These are phyloP conservation scores for Ophiostoma himal-ulmi DNA, from an alignment of 2,329 filamentous ascomycete species.

Conservation along the genomic window DNA sequence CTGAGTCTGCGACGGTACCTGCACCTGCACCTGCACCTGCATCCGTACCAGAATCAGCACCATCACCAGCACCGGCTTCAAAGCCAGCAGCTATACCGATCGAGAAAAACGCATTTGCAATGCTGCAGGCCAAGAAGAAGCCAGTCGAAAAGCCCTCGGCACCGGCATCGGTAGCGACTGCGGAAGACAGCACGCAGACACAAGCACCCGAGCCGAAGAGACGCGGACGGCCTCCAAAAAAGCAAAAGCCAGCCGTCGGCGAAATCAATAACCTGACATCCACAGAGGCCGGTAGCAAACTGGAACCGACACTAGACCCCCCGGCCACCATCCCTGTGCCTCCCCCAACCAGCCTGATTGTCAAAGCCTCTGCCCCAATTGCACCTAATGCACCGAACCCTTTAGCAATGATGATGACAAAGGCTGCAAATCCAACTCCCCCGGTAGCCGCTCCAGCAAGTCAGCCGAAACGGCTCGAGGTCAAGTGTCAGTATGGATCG, in stretches of 20 bases:
- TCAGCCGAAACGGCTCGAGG: conserved; percentile 13
- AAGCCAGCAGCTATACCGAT: not conserved
- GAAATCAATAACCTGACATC: not conserved
- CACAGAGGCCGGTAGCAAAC: not conserved
- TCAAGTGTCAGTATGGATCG: not conserved
- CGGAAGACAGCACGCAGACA: not conserved
- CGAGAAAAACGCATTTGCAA: conserved; percentile 15
- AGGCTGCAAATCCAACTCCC: conserved; percentile 16
- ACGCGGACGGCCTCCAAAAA: conserved; percentile 30
- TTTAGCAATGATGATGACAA: conserved; percentile 16
- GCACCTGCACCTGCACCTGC: not conserved
- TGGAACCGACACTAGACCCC: not conserved
- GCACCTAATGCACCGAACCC: conserved; percentile 41
- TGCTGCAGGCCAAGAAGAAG: conserved; percentile 21
- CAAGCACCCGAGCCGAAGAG: conserved; percentile 6
- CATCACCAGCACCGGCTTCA: not conserved
- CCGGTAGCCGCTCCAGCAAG: not conserved
- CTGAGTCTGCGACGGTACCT: not conserved
- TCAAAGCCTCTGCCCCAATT: not conserved
- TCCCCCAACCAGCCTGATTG: not conserved
- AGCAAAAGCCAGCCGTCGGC: conserved; percentile 24
- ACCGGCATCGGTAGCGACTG: not conserved
- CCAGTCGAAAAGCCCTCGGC: conserved; percentile 22
- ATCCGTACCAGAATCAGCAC: not conserved
- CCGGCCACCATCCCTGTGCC: not conserved